Conservation (phyloP, 345 rosid genomes). For the sweet orange (Citrus sinensis) region DVS_A1.0 CM039163.1:3326501-3327000, state of each 20-base stretch:
- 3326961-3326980: not conserved
- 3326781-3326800: slow-evolving; percentile 3
- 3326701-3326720: slow-evolving; percentile 38
- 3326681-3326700: slow-evolving; percentile 40
- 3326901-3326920: not conserved
- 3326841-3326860: not conserved
- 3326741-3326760: slow-evolving; percentile 47
- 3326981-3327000: not conserved
- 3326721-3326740: slow-evolving; percentile 62
- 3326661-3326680: slow-evolving; percentile 41
- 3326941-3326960: not conserved
- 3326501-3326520: not conserved
- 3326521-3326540: not conserved
- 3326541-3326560: not conserved
- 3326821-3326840: slow-evolving; percentile 5
- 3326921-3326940: slow-evolving; percentile 6
- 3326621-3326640: slow-evolving; percentile 41
- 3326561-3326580: not conserved
- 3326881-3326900: not conserved
- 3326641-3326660: slow-evolving; percentile 33
- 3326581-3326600: not conserved
- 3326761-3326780: slow-evolving; percentile 63
- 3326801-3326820: not conserved
- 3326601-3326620: not conserved
- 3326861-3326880: not conserved